Conservation (phyloP, 2,329 filamentous ascomycete species). For the Alternaria consortialis region DNA sequence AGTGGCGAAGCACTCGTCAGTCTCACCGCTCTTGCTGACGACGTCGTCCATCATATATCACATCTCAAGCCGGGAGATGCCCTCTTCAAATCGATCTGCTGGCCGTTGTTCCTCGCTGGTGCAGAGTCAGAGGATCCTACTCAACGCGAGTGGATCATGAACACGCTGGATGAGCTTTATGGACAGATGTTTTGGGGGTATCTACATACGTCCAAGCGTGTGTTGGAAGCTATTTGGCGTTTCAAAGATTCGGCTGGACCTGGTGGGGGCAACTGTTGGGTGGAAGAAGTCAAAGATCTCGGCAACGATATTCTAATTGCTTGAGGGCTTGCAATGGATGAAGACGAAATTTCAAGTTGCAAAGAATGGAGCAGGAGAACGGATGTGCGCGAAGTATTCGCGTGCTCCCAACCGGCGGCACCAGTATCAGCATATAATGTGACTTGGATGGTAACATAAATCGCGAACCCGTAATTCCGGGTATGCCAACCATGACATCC, state of each 20-base stretch:
- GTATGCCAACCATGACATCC: neutral
- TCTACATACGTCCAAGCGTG: conserved; percentile 45
- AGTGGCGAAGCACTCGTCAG: conserved; percentile 50
- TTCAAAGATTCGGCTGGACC: conserved; percentile 36
- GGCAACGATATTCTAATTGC: conserved; percentile 47
- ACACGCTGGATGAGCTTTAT: conserved; percentile 52
- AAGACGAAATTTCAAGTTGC: neutral
- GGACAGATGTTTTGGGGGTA: conserved; percentile 51
- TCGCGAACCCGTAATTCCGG: too few species aligned
- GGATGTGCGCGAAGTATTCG: neutral
- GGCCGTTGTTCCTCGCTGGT: conserved; percentile 67
- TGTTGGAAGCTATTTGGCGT: conserved; percentile 48
- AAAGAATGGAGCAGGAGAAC: neutral
- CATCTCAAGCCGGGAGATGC: conserved; percentile 59
- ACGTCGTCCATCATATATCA: conserved; percentile 62
- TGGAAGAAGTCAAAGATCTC: conserved; percentile 44
- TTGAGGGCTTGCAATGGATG: conserved; percentile 18
- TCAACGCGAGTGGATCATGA: conserved; percentile 62
- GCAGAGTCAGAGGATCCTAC: conserved; percentile 61
- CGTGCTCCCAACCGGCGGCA: neutral
- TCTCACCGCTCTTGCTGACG: conserved; percentile 54
- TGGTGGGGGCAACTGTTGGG: conserved; percentile 44
- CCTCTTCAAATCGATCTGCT: conserved; percentile 68
- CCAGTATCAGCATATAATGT: neutral
- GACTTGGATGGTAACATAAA: neutral